Evolutionary conservation across 2,329 filamentous ascomycete genomes (phyloP).

Genomic region (Daldinia sp.): DNA sequence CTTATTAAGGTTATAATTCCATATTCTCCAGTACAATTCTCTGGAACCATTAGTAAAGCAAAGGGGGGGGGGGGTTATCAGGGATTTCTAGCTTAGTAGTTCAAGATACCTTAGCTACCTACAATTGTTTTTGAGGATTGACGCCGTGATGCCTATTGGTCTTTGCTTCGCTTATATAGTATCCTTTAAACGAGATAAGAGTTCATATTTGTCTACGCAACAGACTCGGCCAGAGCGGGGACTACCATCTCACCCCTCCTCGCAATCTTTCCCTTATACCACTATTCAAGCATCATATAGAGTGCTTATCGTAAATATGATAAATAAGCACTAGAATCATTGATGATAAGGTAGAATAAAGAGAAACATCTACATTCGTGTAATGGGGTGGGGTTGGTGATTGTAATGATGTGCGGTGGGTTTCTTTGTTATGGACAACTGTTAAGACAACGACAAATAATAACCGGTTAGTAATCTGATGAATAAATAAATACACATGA

Average conservation of each 20-base stretch:
- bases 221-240: not conserved
- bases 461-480: not conserved
- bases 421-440: constrained; percentile 3
- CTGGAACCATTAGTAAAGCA: too few species aligned
- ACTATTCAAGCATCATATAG: not conserved
- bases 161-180: not conserved
- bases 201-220: not conserved
- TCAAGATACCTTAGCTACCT: too few species aligned
- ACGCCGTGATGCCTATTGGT: not conserved
- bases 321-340: not conserved
- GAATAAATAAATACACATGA: too few species aligned
- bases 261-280: not conserved
- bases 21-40: too few species aligned
- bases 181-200: too few species aligned
- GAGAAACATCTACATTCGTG: not conserved
- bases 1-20: too few species aligned
- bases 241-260: not conserved
- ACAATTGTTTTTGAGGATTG: too few species aligned
- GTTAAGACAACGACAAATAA: not conserved
- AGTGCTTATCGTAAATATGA: not conserved
- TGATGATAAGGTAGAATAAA: not conserved
- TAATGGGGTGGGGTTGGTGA: not conserved
- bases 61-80: too few species aligned
- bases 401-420: not conserved
- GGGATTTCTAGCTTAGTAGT: too few species aligned